Conservation (phyloP, 2,329 filamentous ascomycete species). For the Diaporthe sp. region DNA sequence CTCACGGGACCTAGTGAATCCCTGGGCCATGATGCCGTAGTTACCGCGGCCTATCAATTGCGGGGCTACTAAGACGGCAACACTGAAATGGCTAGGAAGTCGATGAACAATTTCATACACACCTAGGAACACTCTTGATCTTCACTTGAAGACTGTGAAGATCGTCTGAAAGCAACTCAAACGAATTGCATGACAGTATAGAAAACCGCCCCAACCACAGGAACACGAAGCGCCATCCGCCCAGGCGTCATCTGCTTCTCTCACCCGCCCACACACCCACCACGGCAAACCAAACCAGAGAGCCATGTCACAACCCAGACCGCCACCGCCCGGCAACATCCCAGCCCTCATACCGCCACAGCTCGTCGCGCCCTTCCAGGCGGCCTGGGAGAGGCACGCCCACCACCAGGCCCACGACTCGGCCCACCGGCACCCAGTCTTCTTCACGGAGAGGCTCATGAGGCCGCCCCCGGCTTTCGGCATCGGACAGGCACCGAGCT, state of each 20-base stretch:
- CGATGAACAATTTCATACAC: background rate
- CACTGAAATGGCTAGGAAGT: conserved; percentile 2
- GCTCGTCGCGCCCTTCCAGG: conserved; percentile 43
- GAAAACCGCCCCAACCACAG: background rate
- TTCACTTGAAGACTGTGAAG: background rate
- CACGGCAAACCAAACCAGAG: background rate
- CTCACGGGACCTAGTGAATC: background rate
- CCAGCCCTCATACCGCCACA: conserved; percentile 48
- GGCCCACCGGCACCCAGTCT: conserved; percentile 79
- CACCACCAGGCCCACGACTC: conserved; percentile 60
- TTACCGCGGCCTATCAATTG: conserved; percentile 29
- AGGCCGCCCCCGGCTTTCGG: conserved; percentile 62
- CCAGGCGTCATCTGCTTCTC: background rate
- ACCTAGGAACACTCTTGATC: background rate
- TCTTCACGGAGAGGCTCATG: conserved; percentile 77
- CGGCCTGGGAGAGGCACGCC: conserved; percentile 47
- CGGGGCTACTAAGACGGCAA: conserved; percentile 29
- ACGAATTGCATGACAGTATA: background rate
- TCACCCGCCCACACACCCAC: background rate
- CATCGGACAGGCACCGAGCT: conserved; percentile 40
- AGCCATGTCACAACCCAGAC: conserved; percentile 36
- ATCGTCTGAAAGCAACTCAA: background rate
- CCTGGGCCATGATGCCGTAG: conserved; percentile 14
- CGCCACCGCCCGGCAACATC: conserved; percentile 10
- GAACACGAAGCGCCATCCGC: background rate